Evolutionary conservation across 441 rosid genomes (phyloP).

Genomic region (Gossypium armourianum): DNA sequence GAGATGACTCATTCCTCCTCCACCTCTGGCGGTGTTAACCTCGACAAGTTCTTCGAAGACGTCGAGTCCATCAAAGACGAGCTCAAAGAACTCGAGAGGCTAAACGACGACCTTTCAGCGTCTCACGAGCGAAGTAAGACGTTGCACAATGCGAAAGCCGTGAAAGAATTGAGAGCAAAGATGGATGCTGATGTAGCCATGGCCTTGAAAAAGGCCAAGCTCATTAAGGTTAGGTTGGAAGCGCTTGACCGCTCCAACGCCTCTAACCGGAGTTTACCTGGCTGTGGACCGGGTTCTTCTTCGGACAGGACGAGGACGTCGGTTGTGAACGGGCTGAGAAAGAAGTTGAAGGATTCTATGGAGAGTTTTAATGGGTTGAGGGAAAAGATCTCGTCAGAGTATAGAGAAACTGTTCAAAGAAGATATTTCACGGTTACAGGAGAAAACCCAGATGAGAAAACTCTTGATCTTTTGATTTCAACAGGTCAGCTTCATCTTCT

Average conservation of each 20-base stretch:
- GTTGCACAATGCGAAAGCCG: slow-evolving; percentile 51
- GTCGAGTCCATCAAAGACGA: slow-evolving; percentile 60
- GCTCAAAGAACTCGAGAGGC: slow-evolving; percentile 51
- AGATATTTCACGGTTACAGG: slow-evolving; percentile 78
- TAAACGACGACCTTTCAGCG: slow-evolving; percentile 41
- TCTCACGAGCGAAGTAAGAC: slow-evolving; percentile 75
- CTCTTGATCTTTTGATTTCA: slow-evolving; percentile 64
- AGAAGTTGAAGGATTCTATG: slow-evolving; percentile 69
- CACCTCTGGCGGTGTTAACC: slow-evolving; percentile 43
- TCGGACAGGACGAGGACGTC: slow-evolving; percentile 70
- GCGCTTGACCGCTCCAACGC: slow-evolving; percentile 75
- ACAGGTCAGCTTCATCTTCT: slow-evolving; percentile 37
- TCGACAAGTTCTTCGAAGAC: slow-evolving; percentile 60
- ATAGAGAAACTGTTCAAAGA: slow-evolving; percentile 67
- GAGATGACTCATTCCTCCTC: slow-evolving; percentile 33
- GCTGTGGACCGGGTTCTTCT: slow-evolving; percentile 72
- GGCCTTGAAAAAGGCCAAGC: slow-evolving; percentile 63
- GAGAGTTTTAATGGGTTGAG: slow-evolving; percentile 52
- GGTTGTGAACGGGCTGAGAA: slow-evolving; percentile 71
- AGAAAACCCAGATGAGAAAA: slow-evolving; percentile 64
- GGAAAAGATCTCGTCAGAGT: slow-evolving; percentile 53
- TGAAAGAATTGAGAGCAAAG: slow-evolving; percentile 45
- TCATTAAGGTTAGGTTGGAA: slow-evolving; percentile 61
- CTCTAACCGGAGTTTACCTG: slow-evolving; percentile 48
- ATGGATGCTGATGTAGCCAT: slow-evolving; percentile 71